Base-by-base conservation (phyloP, 2,329 filamentous ascomycete species). In the Exophiala sp. region DNA sequence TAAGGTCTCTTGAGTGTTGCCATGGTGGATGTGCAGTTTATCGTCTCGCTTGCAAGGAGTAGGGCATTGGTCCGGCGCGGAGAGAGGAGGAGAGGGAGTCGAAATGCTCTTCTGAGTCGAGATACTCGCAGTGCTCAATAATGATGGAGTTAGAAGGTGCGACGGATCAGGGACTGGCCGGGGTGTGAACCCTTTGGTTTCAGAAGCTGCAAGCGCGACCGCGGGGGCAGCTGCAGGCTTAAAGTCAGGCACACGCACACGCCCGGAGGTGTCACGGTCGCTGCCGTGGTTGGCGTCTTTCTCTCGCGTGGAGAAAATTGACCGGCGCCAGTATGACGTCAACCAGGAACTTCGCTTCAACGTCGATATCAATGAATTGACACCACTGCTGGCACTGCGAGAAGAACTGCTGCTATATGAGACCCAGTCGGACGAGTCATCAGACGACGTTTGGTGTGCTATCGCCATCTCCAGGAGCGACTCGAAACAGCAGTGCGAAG, bases 391-490 rank as follows among this genome's bases (percentile, higher is more conserved):
- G 35, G 14, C 39, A 32, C 21, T 47, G 12, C 29, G 16, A 40
- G 53, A 51, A 39, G 50, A 53, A 39, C 39, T 54, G 47, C 44
- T 44, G 48, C 42, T 55, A 45, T 46, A 57, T 1, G 57, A 60
- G 10, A 52, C 52, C 57, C 57, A 60, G 38, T 55, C 57, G 32
- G 54, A 55, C 6, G 48, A 46, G 16, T 52, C 43, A 20, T 56
- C 53, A 38, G 55, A 40, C 20, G 42, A 49, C 20, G 36, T 16
- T 32, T 40, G 36, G 6, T 12, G 33, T 10, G 33, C 36, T 21
- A 24, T 33, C 24, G 55, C 41, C 55, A 58, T 58, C 45, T 46
- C 43, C 24, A 3, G 3, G 12, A 20, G n/a, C 5, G 12, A 5
- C n/a, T 42, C 1, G 14, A 20, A 18, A 6, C 2, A 8, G 18